Conservation (phyloP, 257 asterid species). For the Salvia hispanica region DNA sequence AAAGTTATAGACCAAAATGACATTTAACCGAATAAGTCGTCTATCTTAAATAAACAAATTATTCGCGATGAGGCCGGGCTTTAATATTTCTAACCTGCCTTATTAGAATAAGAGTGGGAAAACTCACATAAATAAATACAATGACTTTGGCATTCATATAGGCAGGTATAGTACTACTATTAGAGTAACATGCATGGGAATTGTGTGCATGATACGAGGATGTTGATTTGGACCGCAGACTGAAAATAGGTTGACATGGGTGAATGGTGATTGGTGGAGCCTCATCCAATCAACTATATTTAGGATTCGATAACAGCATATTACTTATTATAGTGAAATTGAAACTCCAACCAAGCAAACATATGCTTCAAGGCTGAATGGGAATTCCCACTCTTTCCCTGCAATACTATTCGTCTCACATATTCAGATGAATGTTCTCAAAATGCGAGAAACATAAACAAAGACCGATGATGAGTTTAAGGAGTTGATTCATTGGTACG, state of each 20-base stretch:
- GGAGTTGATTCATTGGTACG: too few species aligned
- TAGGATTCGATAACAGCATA: neutral
- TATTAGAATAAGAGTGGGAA: too few species aligned
- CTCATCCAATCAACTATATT: neutral
- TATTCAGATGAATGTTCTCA: conserved; percentile 1
- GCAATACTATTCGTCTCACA: conserved; percentile 15
- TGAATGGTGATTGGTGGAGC: conserved; percentile 3
- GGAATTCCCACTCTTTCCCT: neutral
- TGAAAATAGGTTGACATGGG: neutral
- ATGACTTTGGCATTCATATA: too few species aligned
- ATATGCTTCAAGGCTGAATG: neutral
- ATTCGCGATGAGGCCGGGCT: too few species aligned
- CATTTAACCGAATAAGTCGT: too few species aligned
- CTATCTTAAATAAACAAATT: too few species aligned
- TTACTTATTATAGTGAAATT: conserved; percentile 4
- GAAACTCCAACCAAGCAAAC: neutral
- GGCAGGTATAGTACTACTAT: too few species aligned
- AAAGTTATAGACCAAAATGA: too few species aligned
- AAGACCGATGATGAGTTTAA: too few species aligned
- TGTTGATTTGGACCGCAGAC: conserved; percentile 5
- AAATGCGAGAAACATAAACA: conserved; percentile 5
- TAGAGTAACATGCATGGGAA: conserved; percentile 6
- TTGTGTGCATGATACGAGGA: conserved; percentile 22
- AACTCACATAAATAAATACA: too few species aligned
- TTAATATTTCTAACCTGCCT: too few species aligned